Evolutionary conservation across 31 red algal genomes (phyloP), one percentile per base, ranked within the genome.

Genomic region (Asparagopsis taxiformis): DNA sequence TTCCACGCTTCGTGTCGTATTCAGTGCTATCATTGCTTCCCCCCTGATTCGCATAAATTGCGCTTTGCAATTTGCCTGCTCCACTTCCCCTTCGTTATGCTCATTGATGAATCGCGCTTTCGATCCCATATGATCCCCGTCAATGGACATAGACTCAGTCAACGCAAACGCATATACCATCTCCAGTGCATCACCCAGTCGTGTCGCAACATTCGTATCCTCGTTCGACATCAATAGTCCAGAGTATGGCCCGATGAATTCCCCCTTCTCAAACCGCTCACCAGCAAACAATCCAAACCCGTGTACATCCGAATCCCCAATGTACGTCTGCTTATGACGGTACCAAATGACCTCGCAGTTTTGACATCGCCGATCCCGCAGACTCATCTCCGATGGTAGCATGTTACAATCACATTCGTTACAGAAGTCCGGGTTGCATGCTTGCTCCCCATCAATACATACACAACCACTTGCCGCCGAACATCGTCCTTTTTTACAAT

Each of bases 211-310:
- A 24, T 55, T 24, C 7, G 52, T 24, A 15, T 24, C 21, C 26
- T 19, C 21, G 26, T 24, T 24, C 5, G 52, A 24, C 24, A 30
- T 31, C 20, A 31, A 19, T 19, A 16, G 19, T 34, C 59, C 59
- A 10, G 20, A n/a, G 32, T 63, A 63, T 23, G 20, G n/a, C 32
- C 59, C 59, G 8, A 63, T 63, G 24, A 63, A 34, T 23, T 63
- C 59, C 15, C 59, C 59, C 32, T 63, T 63, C 20, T 36, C 32
- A 29, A 63, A 10, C 24, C 31, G n/a, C 32, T 63, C 29, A 9
- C n/a, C 59, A 30, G 59, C 59, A 63, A 63, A 63, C 59, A 63
- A 16, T 17, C 59, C 59, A 23, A 34, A 31, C n/a, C 59, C 59
- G 24, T 63, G 24, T 9, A 63, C 59, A 6, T n/a, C 8, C 8